Base-by-base conservation (phyloP, 2,329 filamentous ascomycete species). In the Fusarium luffae region DNA sequence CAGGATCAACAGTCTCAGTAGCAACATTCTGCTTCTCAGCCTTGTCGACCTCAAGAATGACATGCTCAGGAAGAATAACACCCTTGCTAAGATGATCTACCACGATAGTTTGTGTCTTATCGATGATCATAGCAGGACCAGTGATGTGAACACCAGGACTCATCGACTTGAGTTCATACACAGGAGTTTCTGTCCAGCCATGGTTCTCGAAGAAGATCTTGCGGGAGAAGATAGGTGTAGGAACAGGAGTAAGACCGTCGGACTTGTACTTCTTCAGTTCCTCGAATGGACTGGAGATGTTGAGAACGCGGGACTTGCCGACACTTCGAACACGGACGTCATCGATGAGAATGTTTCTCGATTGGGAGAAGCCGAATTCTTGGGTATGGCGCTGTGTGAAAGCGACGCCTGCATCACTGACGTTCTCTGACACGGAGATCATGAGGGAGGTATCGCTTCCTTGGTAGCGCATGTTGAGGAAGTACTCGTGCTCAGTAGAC, bases 61-160 rank as follows among this genome's bases (percentile, higher is more conserved):
- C 75, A 54, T 81, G 77, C 52, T 77, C 76, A 0, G 74, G 72
- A 0, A 81, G 72, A 3, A 81, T 75, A 0, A 74, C 73, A 3
- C 79, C 80, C 25, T 75, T 76, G 43, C 75, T 76, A 0, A 71
- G 66, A 1, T 76, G 78, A 3, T 90, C 90, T 3, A 94, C 86
- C 2, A 93, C 88, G 59, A 94, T 92, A 0, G 92, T 94, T 76
- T 94, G 92, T 0, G 89, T 91, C 44, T 88, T 87, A 73, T 91
- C 92, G 28, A 90, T 90, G 56, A 93, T 85, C 74, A 93, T 90
- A 0, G 90, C 90, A 2, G 91, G 91, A 1, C 91, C 91, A 8
- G 51, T 46, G 13, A 77, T 71, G 5, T 72, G 67, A 0, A 68
- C 65, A 2, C 75, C 75, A 0, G 70, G 37, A 12, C 21, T 52